phyloP scores from a whole-genome alignment of 2,329 filamentous ascomycete species.

The Venturia aucupariae region DNA sequence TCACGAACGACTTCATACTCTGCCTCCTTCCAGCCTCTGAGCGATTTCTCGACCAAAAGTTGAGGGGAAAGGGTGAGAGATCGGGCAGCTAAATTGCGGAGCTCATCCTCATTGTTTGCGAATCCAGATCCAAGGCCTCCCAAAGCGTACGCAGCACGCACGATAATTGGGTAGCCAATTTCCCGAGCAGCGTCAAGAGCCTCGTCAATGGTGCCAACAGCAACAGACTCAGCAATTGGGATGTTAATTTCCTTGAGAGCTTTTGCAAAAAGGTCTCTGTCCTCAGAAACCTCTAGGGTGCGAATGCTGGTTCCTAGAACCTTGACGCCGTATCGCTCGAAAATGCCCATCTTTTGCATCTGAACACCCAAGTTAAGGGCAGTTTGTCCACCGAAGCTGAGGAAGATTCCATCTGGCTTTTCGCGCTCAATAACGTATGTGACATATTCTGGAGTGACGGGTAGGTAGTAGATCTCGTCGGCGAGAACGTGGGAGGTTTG shows the following conservation, averaged over 20 bases:
- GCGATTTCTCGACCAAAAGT: conserved; percentile 94
- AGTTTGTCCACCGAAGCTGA: conserved; percentile 95
- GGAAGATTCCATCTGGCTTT: conserved; percentile 90
- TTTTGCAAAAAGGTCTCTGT: conserved; percentile 91
- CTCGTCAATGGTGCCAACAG: conserved; percentile 83
- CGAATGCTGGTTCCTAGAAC: conserved; percentile 92
- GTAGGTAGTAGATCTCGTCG: conserved; percentile 96
- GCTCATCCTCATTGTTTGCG: conserved; percentile 85
- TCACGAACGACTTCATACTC: conserved; percentile 98
- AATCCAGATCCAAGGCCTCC: conserved; percentile 96
- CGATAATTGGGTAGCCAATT: conserved; percentile 95
- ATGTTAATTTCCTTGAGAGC: conserved; percentile 96
- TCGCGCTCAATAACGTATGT: conserved; percentile 95
- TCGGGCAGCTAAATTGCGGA: conserved; percentile 84
- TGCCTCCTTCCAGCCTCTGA: conserved; percentile 99
- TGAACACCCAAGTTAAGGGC: conserved; percentile 93
- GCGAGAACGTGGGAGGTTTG: conserved; percentile 94
- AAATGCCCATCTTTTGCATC: conserved; percentile 93
- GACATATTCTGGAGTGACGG: conserved; percentile 95
- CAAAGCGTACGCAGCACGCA: conserved; percentile 91
- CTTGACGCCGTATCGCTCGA: conserved; percentile 90
- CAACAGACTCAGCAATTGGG: conserved; percentile 92
- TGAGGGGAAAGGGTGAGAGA: conserved; percentile 91
- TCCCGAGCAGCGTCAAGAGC: conserved; percentile 77
- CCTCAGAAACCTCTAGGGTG: conserved; percentile 89